These are phyloP conservation scores for Cercospora berteroae DNA, from an alignment of 2,329 filamentous ascomycete species.

Conservation along the genomic window DNA sequence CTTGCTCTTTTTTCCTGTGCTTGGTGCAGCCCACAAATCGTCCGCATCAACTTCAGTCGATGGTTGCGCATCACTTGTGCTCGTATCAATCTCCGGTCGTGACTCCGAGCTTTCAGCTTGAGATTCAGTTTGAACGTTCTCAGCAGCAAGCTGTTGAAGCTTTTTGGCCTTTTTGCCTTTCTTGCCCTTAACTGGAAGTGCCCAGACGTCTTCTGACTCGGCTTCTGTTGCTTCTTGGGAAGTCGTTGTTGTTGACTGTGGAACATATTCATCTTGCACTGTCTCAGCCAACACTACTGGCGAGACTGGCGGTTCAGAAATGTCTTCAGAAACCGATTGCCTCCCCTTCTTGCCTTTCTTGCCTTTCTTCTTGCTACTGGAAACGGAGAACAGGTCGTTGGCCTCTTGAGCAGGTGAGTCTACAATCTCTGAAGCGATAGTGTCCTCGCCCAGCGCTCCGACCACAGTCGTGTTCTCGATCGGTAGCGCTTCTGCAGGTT, in stretches of 20 bases:
- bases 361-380: slow-evolving; percentile 22
- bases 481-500: neutral
- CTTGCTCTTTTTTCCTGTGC: slow-evolving; percentile 33
- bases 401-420: neutral
- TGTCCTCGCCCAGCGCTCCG: neutral
- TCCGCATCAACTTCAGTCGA: neutral
- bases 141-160: neutral
- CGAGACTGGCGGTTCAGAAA: neutral
- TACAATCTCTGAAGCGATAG: neutral
- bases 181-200: slow-evolving; percentile 3
- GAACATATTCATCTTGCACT: neutral
- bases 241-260: slow-evolving; percentile 8
- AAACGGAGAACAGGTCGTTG: slow-evolving; percentile 7
- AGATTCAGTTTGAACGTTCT: neutral
- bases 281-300: neutral
- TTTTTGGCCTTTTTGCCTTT: slow-evolving; percentile 8
- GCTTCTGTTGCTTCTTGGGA: slow-evolving; percentile 6
- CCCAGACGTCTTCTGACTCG: slow-evolving; percentile 7
- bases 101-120: neutral
- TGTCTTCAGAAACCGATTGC: slow-evolving; percentile 4
- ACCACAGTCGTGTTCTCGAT: neutral
- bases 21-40: slow-evolving; percentile 7
- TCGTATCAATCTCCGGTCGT: neutral
- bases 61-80: neutral
- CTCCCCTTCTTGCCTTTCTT: slow-evolving; percentile 35